Evolutionary conservation across 2,329 filamentous ascomycete genomes (phyloP).

Genomic region (Thyridium curvatum): DNA sequence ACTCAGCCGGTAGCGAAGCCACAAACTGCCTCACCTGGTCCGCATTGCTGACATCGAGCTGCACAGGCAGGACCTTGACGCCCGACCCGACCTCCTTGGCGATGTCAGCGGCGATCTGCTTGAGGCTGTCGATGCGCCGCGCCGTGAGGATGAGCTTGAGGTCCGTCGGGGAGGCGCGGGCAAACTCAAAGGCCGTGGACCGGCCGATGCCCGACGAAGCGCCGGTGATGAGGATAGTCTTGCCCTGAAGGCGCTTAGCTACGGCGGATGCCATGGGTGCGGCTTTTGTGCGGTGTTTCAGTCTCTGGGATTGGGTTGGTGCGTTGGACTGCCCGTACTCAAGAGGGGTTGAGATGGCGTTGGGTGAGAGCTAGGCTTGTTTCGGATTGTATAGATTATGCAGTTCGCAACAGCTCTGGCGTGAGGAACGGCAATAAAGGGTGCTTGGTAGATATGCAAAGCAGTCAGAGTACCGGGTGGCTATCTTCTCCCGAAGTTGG

Average conservation of each 20-base stretch:
- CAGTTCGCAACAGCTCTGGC: too few relatives aligned
- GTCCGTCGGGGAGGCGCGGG: constrained; percentile 32
- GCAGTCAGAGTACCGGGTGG: too few relatives aligned
- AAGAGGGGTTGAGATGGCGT: too few relatives aligned
- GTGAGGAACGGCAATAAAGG: too few relatives aligned
- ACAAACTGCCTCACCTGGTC: constrained; percentile 26
- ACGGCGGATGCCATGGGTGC: too few relatives aligned
- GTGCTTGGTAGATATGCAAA: too few relatives aligned
- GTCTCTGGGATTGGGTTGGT: too few relatives aligned
- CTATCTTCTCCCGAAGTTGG: too few relatives aligned
- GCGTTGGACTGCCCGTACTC: too few relatives aligned
- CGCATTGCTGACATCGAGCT: constrained; percentile 41
- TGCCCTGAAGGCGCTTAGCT: constrained; percentile 13
- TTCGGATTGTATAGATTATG: too few relatives aligned
- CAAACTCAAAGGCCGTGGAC: constrained; percentile 28
- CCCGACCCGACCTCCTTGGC: constrained; percentile 19
- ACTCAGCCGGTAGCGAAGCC: not conserved
- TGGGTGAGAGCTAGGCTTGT: too few relatives aligned
- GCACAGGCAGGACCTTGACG: constrained; percentile 27
- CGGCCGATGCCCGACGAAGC: constrained; percentile 48
- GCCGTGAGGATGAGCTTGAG: constrained; percentile 49
- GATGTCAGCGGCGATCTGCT: constrained; percentile 37
- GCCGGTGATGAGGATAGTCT: constrained; percentile 47
- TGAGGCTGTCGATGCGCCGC: constrained; percentile 40
- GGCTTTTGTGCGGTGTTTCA: not conserved